A percentile compares a stretch with the other conserved stretches of the same genome.
phyloP scores from a whole-genome alignment of 2,329 filamentous ascomycete species.

The Triangularia setosa region DNA sequence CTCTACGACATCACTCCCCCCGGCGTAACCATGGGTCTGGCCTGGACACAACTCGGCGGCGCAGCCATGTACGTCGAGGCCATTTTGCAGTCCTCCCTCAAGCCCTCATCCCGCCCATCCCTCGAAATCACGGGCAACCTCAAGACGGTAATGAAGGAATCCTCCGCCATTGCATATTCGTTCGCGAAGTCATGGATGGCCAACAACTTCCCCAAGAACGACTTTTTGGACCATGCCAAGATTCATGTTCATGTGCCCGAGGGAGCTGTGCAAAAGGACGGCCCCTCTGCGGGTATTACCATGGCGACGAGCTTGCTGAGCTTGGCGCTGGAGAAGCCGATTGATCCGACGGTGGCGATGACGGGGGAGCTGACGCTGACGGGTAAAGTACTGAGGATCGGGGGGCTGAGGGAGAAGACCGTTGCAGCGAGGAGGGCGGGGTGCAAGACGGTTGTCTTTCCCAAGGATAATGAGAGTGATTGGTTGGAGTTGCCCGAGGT shows the following conservation, averaged over 20 bases:
- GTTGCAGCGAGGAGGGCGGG: constrained; percentile 90
- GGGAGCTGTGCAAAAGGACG: constrained; percentile 93
- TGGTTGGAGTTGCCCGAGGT: constrained; percentile 97
- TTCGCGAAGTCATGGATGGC: constrained; percentile 90
- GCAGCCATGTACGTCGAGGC: constrained; percentile 96
- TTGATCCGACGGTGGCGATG: constrained; percentile 91
- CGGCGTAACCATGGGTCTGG: constrained; percentile 95
- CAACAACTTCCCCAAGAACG: constrained; percentile 79
- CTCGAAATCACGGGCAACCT: constrained; percentile 93
- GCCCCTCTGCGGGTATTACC: constrained; percentile 87
- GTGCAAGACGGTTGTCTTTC: constrained; percentile 91
- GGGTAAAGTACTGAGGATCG: constrained; percentile 92
- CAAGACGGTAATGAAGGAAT: constrained; percentile 97
- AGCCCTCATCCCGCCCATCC: constrained; percentile 67
- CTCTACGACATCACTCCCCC: constrained; percentile 91
- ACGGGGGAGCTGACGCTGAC: constrained; percentile 96
- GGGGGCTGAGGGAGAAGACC: constrained; percentile 92
- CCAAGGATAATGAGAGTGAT: constrained; percentile 90
- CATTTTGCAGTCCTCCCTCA: constrained; percentile 81
- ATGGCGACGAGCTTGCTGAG: constrained; percentile 94
- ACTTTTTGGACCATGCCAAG: constrained; percentile 93
- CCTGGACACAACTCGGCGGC: constrained; percentile 96
- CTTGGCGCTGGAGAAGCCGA: constrained; percentile 71
- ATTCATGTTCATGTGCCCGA: constrained; percentile 96
- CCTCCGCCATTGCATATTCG: constrained; percentile 89